phyloP scores from a whole-genome alignment of 2,329 filamentous ascomycete genomes.

The Zarea fungicola region DNA sequence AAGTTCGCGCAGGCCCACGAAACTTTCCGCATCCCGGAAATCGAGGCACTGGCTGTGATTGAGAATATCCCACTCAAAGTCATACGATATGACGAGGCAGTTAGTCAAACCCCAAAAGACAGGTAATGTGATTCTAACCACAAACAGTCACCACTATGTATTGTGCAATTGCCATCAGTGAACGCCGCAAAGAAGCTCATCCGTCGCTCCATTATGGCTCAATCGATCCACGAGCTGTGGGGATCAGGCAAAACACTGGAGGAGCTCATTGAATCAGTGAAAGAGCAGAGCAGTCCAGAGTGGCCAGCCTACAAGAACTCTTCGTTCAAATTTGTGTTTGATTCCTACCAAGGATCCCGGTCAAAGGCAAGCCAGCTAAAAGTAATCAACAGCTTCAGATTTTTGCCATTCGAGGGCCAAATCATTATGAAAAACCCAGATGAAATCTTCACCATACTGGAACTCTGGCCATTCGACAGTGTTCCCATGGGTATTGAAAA shows the following conservation, averaged over 20 bases:
- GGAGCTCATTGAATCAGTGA: conserved; percentile 62
- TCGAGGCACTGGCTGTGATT: conserved; percentile 71
- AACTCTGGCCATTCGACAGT: conserved; percentile 64
- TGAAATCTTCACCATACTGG: conserved; percentile 72
- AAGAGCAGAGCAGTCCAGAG: conserved; percentile 44
- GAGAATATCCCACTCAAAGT: conserved; percentile 64
- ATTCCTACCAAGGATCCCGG: conserved; percentile 74
- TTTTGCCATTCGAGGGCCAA: conserved; percentile 70
- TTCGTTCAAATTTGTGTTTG: conserved; percentile 80
- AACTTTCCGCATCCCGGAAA: conserved; percentile 81
- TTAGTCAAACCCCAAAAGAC: conserved; percentile 39
- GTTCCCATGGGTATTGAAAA: conserved; percentile 42
- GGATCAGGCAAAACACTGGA: conserved; percentile 63
- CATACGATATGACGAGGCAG: conserved; percentile 67
- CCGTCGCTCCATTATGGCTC: conserved; percentile 71
- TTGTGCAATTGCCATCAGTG: conserved; percentile 63
- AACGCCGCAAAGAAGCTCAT: conserved; percentile 63
- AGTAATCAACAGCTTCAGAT: conserved; percentile 78
- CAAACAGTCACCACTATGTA: conserved; percentile 75
- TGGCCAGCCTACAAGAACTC: conserved; percentile 61
- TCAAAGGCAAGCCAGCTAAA: conserved; percentile 56
- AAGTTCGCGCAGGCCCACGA: conserved; percentile 87
- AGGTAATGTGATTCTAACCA: conserved; percentile 18
- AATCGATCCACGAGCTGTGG: conserved; percentile 88
- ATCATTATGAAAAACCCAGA: conserved; percentile 73